Evolutionary conservation across 371 early-diverging fungal species (phyloP), one percentile per base, ranked within the genome.

Genomic region (Aphelidium insulamus): DNA sequence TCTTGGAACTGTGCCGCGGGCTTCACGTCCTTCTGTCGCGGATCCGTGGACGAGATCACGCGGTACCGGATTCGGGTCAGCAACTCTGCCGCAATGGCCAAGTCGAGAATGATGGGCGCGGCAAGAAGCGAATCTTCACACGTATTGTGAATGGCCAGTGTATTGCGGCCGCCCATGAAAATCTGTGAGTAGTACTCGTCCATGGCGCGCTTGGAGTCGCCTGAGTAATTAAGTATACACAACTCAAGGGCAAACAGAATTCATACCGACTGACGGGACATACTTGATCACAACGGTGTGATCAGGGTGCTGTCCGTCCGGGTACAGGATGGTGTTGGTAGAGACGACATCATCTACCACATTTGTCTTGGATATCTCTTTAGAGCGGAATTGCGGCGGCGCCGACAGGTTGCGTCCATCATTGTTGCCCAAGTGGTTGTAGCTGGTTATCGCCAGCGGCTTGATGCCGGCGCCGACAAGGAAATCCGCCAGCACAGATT

Each of bases 341-440:
- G 73, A 77, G 5, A 91, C 90, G 90, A 90, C 90, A 52, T 94
- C 95, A 49, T 94, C 95, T 34, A 94, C 91, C 16, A 94, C 91
- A 49, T 72, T 84, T 41, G 76, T 74, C 69, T 94, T 94, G 44
- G 84, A 82, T 50, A 94, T 90, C 50, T 94, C 95, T 73, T 94
- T 94, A 54, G 76, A 75, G 34, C 91, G 72, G 71, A 94, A 94
- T 67, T 94, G 95, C 55, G 75, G 69, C 19, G 84, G 88, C 25
- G 87, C 84, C 18, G 80, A 80, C 55, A 94, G 62, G 69, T 94
- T 94, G 70, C 72, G 74, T 31, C 95, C 95, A 52, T 94, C 95
- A 54, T 94, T 94, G 76, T 94, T 94, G 40, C 95, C 95, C 48
- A 94, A 65, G 51, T 94, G 95, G 64, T 94, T 94, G 71, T 94